These are phyloP conservation scores for Serendipita vermifera DNA, from an alignment of 768 basidiomycete species.

Conservation along the genomic window DNA sequence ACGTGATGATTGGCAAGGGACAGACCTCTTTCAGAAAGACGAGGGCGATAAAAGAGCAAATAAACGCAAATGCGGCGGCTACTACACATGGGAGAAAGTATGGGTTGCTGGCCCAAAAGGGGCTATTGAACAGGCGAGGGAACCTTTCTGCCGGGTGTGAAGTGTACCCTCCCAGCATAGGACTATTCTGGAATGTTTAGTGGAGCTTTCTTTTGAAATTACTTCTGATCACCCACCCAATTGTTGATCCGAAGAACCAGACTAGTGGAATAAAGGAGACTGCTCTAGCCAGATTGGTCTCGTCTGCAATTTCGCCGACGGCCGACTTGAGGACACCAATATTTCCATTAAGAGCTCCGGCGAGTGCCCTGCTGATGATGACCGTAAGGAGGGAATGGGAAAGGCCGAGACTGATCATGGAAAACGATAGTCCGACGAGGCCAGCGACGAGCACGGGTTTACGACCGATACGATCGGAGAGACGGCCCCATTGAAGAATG, in stretches of 20 bases:
- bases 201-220: too few relatives aligned
- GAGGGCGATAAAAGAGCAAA: conserved; percentile 30
- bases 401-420: conserved; percentile 64
- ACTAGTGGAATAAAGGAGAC: conserved; percentile 53
- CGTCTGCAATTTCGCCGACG: conserved; percentile 55
- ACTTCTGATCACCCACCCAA: too few relatives aligned
- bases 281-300: conserved; percentile 52
- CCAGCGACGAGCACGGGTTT: conserved; percentile 62
- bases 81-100: conserved; percentile 60
- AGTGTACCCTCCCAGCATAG: conserved; percentile 53
- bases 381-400: conserved; percentile 37
- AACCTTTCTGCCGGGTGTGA: conserved; percentile 57
- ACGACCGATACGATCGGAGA: conserved; percentile 60
- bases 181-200: too few relatives aligned
- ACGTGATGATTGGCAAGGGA: too few relatives aligned
- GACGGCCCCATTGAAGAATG: conserved; percentile 63
- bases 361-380: conserved; percentile 21
- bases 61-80: conserved; percentile 26
- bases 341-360: conserved; percentile 63
- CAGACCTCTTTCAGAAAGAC: conserved; percentile 45
- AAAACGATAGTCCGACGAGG: conserved; percentile 46
- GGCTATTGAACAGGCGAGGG: conserved; percentile 43
- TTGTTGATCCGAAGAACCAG: conserved; percentile 33
- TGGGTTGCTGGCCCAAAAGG: conserved; percentile 53
- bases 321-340: conserved; percentile 52